A percentile compares a stretch with the other conserved stretches of the same genome.
These are phyloP conservation scores for Sporothrix euskadiensis DNA, from an alignment of 2,329 filamentous ascomycete species.

Conservation along the genomic window DNA sequence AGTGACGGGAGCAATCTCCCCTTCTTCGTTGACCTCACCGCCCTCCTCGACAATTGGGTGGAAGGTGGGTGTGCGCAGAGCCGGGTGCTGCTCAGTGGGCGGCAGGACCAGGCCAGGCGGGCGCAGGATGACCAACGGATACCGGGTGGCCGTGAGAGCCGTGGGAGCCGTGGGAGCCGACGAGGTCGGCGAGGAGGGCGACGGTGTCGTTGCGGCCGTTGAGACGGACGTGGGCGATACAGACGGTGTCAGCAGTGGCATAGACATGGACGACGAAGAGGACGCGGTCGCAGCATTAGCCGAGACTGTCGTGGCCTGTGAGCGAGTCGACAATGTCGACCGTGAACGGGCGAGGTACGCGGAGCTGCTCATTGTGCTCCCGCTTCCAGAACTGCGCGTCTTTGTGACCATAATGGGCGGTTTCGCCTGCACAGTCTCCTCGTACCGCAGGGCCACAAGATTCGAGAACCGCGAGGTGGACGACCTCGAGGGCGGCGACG, in stretches of 20 bases:
- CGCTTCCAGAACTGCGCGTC: background rate
- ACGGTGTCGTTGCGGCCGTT: background rate
- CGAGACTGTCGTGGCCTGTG: conserved; percentile 35
- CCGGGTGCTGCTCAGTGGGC: conserved; percentile 55
- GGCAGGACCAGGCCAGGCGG: conserved; percentile 42
- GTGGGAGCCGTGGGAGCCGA: background rate
- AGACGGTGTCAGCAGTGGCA: background rate
- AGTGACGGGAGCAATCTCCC: background rate
- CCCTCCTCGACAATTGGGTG: conserved; percentile 40
- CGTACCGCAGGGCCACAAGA: conserved; percentile 60
- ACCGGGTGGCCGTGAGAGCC: conserved; percentile 8
- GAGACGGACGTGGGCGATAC: background rate
- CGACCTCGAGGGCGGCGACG: background rate
- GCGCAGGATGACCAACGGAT: conserved; percentile 41
- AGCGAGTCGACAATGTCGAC: conserved; percentile 34
- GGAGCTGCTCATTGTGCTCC: conserved; percentile 40
- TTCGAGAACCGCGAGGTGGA: conserved; percentile 41
- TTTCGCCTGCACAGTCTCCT: conserved; percentile 59
- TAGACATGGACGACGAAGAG: conserved; percentile 3
- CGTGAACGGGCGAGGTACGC: conserved; percentile 41
- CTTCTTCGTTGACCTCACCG: conserved; percentile 32
- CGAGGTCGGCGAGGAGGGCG: background rate
- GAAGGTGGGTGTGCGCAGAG: conserved; percentile 46
- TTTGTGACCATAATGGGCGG: conserved; percentile 55
- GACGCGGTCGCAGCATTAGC: conserved; percentile 32